Percentiles rank a stretch among this genome's conserved stretches.
phyloP scores from a whole-genome alignment of 1,284 basidiomycete genomes.

The Ustilago hordei region DNA sequence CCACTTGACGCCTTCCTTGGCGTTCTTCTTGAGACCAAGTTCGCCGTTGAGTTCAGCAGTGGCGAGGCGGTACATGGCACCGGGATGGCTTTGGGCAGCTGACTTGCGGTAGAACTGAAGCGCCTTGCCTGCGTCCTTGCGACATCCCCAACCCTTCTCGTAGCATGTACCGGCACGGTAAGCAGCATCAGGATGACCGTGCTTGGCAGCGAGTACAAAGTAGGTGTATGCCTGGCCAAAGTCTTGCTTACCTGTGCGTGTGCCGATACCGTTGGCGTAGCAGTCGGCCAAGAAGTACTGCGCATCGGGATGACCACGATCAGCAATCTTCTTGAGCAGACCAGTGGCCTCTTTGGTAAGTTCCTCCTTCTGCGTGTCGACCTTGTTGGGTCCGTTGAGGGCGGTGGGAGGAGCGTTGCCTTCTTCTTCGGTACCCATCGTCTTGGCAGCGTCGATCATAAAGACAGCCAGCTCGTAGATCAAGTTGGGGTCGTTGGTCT shows the following conservation, averaged over 20 bases:
- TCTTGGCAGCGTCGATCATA: conserved; percentile 85
- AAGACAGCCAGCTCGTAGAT: conserved; percentile 99
- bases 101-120: conserved; percentile 92
- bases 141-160: conserved; percentile 98
- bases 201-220: conserved; percentile 95
- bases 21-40: conserved; percentile 84
- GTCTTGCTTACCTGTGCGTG: conserved; percentile 83
- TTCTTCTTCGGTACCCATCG: conserved; percentile 56
- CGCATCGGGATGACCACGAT: conserved; percentile 90
- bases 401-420: conserved; percentile 21
- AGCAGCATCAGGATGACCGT: conserved; percentile 95
- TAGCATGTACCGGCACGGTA: conserved; percentile 97
- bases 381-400: conserved; percentile 41
- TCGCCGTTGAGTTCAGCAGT: conserved; percentile 97
- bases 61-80: conserved; percentile 95
- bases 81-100: conserved; percentile 88
- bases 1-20: conserved; percentile 98
- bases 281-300: conserved; percentile 98
- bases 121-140: conserved; percentile 90
- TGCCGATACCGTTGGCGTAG: conserved; percentile 96
- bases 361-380: conserved; percentile 71
- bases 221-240: conserved; percentile 96
- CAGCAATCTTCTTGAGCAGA: conserved; percentile 88
- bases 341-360: conserved; percentile 88
- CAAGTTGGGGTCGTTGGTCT: conserved; percentile 95